A percentile compares a stretch with the other conserved stretches of the same genome.
phyloP scores from a whole-genome alignment of 441 rosid species.

The Theobroma grandiflorum region DNA sequence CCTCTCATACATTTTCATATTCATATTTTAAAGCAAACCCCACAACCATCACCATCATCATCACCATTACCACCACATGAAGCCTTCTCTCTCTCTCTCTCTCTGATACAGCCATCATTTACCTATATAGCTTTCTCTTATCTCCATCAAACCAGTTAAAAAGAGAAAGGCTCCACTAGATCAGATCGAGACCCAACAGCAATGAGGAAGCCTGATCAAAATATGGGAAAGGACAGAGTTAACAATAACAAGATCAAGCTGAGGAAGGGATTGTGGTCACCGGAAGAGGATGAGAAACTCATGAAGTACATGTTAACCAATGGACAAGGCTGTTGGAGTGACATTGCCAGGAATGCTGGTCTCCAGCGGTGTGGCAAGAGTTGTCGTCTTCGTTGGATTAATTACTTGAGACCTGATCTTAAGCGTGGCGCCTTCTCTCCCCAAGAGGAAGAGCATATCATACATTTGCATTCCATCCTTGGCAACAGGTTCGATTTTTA shows the following conservation, averaged over 20 bases:
- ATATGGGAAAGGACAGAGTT: slow-evolving; percentile 46
- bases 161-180: slow-evolving; percentile 17
- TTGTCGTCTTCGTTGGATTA: slow-evolving; percentile 96
- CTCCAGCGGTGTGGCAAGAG: slow-evolving; percentile 89
- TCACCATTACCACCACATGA: slow-evolving; percentile 63
- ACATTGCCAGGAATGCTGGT: slow-evolving; percentile 85
- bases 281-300: slow-evolving; percentile 92
- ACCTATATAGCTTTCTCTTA: slow-evolving; percentile 47
- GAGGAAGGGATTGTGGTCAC: slow-evolving; percentile 92
- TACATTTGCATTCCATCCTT: slow-evolving; percentile 83
- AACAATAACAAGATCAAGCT: slow-evolving; percentile 52
- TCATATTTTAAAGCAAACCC: slow-evolving; percentile 81
- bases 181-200: slow-evolving; percentile 21
- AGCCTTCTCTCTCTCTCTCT: slow-evolving; percentile 54
- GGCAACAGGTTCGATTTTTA: slow-evolving; percentile 75
- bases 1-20: slow-evolving; percentile 40
- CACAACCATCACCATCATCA: slow-evolving; percentile 71
- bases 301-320: slow-evolving; percentile 75
- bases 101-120: slow-evolving; percentile 31
- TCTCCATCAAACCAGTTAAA: slow-evolving; percentile 42
- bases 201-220: slow-evolving; percentile 68
- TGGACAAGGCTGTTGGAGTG: slow-evolving; percentile 94
- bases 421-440: slow-evolving; percentile 88
- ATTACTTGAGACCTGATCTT: slow-evolving; percentile 89
- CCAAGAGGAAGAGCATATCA: slow-evolving; percentile 82